Conservation (phyloP, 306 rosid genomes). For the Parietaria judaica region DNA sequence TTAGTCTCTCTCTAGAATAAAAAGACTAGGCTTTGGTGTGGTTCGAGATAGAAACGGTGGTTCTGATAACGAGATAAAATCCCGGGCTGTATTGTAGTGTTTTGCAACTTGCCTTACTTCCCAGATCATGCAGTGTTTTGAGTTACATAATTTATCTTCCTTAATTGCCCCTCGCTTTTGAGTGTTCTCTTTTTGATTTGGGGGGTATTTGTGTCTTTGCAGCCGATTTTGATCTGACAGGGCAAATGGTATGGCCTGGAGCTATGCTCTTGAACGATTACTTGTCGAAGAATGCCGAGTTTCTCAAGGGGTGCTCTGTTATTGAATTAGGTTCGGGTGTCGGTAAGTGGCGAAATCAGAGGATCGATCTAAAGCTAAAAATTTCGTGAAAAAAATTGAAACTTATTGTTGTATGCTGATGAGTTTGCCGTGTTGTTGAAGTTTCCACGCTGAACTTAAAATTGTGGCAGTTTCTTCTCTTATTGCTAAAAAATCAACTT, state of each 20-base stretch:
- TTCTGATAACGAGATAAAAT: too few relatives aligned
- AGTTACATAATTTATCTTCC: neutral
- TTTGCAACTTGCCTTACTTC: neutral
- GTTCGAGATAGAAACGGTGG: too few relatives aligned
- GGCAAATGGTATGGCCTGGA: conserved; percentile 97
- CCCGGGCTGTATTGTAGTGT: too few relatives aligned
- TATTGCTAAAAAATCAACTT: too few relatives aligned
- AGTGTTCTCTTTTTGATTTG: neutral
- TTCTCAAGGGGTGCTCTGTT: conserved; percentile 55
- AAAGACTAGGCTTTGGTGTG: too few relatives aligned
- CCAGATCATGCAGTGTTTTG: neutral
- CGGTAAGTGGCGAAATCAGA: conserved; percentile 43
- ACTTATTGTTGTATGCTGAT: neutral
- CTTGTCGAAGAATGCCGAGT: conserved; percentile 52
- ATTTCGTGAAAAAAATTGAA: neutral
- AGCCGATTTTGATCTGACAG: conserved; percentile 97
- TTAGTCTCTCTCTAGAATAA: too few relatives aligned
- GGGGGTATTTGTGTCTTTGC: conserved; percentile 26
- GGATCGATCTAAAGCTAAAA: conserved; percentile 1
- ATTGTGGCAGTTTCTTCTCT: neutral
- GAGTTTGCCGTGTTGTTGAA: neutral
- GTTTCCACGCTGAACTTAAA: neutral
- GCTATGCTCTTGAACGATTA: conserved; percentile 80
- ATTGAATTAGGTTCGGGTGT: conserved; percentile 94
- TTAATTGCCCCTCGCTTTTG: neutral